Conservation (phyloP, 2,329 filamentous ascomycete species). For the Stemphylium lycopersici region DNA sequence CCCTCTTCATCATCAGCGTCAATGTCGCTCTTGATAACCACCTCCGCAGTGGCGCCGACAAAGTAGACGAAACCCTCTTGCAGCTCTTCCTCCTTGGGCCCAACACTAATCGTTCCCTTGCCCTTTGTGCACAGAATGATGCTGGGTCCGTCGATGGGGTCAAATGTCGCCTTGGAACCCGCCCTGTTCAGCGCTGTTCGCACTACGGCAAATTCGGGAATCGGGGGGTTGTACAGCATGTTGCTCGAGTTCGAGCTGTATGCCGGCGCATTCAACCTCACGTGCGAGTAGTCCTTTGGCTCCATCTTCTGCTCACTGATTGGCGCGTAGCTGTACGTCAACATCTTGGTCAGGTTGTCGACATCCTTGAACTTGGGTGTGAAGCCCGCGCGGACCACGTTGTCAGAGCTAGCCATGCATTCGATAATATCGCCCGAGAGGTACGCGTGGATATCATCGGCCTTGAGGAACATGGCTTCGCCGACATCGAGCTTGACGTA, state of each 20-base stretch:
- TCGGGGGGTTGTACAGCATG: slow-evolving; percentile 89
- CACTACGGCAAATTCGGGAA: slow-evolving; percentile 93
- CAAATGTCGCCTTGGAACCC: slow-evolving; percentile 85
- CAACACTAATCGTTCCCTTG: slow-evolving; percentile 82
- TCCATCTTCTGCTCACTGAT: slow-evolving; percentile 94
- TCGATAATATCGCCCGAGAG: slow-evolving; percentile 93
- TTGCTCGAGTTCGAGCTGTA: slow-evolving; percentile 78
- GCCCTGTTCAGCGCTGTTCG: slow-evolving; percentile 73
- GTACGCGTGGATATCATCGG: slow-evolving; percentile 97
- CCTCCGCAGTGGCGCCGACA: slow-evolving; percentile 85
- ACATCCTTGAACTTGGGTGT: slow-evolving; percentile 99
- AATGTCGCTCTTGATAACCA: slow-evolving; percentile 71
- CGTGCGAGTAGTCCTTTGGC: slow-evolving; percentile 84
- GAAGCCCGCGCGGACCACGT: slow-evolving; percentile 95
- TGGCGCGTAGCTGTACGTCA: slow-evolving; percentile 94
- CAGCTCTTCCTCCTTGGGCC: slow-evolving; percentile 75
- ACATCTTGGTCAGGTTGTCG: slow-evolving; percentile 81
- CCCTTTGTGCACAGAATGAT: slow-evolving; percentile 91
- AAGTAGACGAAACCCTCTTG: slow-evolving; percentile 60
- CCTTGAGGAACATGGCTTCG: slow-evolving; percentile 94
- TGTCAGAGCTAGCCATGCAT: slow-evolving; percentile 99
- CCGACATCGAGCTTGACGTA: slow-evolving; percentile 86
- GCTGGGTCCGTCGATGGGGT: slow-evolving; percentile 84
- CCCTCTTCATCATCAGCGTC: slow-evolving; percentile 48
- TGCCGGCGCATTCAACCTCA: slow-evolving; percentile 77